These are phyloP conservation scores for Entomortierella chlamydospora DNA, from an alignment of 192 early-diverging fungal genomes.

Conservation along the genomic window DNA sequence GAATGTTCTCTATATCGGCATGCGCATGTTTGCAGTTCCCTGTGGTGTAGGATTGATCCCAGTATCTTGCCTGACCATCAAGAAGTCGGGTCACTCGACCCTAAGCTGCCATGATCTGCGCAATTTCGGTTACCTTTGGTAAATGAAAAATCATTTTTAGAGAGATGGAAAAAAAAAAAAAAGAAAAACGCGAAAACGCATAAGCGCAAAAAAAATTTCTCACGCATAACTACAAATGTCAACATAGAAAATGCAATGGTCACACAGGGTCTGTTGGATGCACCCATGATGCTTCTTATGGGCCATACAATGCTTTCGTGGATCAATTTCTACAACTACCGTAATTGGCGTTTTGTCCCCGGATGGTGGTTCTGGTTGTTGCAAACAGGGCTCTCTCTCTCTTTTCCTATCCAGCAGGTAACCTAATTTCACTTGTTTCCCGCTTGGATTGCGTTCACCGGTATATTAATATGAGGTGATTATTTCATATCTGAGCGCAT, in stretches of 20 bases:
- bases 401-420: conserved; percentile 72
- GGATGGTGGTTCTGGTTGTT: conserved; percentile 92
- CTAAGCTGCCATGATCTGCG: conserved; percentile 80
- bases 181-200: not conserved
- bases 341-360: conserved; percentile 74
- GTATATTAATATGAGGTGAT: too few relatives aligned
- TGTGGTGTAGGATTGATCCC: conserved; percentile 86
- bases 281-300: conserved; percentile 91
- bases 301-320: conserved; percentile 83
- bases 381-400: conserved; percentile 83
- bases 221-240: too few relatives aligned
- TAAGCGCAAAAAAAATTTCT: not conserved
- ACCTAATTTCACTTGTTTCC: too few relatives aligned
- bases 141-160: too few relatives aligned
- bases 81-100: conserved; percentile 82
- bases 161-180: not conserved
- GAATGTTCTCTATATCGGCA: conserved; percentile 91
- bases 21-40: conserved; percentile 84
- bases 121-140: conserved; percentile 86
- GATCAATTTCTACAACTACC: conserved; percentile 88
- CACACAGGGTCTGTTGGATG: conserved; percentile 91
- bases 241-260: conserved; percentile 86
- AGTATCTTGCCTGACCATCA: conserved; percentile 84
- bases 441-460: too few relatives aligned
- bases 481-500: too few relatives aligned